Evolutionary conservation across 2,329 filamentous ascomycete species (phyloP).

Genomic region (Aureobasidium uvarum): DNA sequence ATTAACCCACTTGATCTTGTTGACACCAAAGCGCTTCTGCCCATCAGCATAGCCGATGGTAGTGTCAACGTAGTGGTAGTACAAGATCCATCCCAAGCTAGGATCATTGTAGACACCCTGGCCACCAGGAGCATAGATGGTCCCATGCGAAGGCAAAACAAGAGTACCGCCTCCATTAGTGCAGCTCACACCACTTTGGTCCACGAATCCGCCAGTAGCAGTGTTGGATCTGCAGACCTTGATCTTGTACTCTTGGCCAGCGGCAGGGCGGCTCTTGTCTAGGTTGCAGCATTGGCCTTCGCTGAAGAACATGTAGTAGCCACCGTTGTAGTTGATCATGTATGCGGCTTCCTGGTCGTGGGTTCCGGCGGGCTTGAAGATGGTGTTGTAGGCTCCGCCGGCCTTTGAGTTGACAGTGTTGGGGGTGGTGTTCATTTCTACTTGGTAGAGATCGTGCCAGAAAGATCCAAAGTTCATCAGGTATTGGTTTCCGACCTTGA

Average conservation of each 20-base stretch:
- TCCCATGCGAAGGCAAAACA: constrained; percentile 59
- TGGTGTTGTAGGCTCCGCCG: constrained; percentile 47
- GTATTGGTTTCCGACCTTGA: constrained; percentile 46
- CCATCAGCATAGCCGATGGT: constrained; percentile 53
- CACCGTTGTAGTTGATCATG: constrained; percentile 55
- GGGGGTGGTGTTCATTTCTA: constrained; percentile 46
- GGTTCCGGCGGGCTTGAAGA: constrained; percentile 52
- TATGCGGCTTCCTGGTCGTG: constrained; percentile 59
- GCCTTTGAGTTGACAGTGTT: constrained; percentile 37
- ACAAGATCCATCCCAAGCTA: constrained; percentile 54
- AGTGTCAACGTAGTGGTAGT: constrained; percentile 62
- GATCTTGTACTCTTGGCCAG: constrained; percentile 64
- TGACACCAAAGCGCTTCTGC: constrained; percentile 28
- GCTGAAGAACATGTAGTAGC: constrained; percentile 65
- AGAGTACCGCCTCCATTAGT: constrained; percentile 58
- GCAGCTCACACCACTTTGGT: constrained; percentile 55
- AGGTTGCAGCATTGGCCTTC: constrained; percentile 63
- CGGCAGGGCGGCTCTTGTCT: constrained; percentile 51
- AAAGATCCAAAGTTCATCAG: constrained; percentile 65
- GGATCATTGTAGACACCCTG: constrained; percentile 59
- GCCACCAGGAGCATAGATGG: constrained; percentile 60
- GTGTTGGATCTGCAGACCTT: constrained; percentile 60
- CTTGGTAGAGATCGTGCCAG: constrained; percentile 64
- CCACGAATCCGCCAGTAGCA: constrained; percentile 57
- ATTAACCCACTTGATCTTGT: constrained; percentile 28